phyloP scores from a whole-genome alignment of 1,284 basidiomycete genomes.

The Vanrija humicola region DNA sequence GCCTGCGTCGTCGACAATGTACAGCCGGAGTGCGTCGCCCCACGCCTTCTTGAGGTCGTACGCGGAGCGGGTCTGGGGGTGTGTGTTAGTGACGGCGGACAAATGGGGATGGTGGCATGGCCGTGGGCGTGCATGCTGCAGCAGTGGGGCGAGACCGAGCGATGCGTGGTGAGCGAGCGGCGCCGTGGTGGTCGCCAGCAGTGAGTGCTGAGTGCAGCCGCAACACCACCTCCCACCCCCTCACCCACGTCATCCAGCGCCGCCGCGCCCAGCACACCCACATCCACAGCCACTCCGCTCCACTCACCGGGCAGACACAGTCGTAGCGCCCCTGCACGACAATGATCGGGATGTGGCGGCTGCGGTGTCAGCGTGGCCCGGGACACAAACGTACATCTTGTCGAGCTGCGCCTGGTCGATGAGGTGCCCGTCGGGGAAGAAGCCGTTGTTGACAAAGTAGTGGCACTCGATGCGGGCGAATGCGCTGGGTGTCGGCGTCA shows the following conservation, averaged over 20 bases:
- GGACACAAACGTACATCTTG: slow-evolving; percentile 58
- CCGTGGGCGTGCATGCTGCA: too few species aligned
- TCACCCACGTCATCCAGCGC: too few species aligned
- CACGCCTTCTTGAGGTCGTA: slow-evolving; percentile 74
- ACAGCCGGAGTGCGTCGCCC: slow-evolving; percentile 64
- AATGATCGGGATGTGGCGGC: slow-evolving; percentile 72
- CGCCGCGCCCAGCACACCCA: too few species aligned
- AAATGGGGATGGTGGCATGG: too few species aligned
- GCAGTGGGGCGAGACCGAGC: too few species aligned
- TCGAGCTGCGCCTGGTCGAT: slow-evolving; percentile 77
- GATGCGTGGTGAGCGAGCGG: too few species aligned
- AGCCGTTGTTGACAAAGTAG: slow-evolving; percentile 82
- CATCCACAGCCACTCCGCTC: too few species aligned
- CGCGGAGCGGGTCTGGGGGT: slow-evolving; percentile 47
- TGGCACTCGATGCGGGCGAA: slow-evolving; percentile 89
- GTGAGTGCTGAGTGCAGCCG: too few species aligned
- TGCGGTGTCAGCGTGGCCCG: background rate
- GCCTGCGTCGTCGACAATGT: slow-evolving; percentile 84
- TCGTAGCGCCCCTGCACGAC: slow-evolving; percentile 71
- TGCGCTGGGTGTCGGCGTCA: slow-evolving; percentile 49
- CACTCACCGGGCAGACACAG: slow-evolving; percentile 51
- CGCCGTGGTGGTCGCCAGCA: too few species aligned
- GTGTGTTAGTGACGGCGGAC: background rate
- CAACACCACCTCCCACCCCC: too few species aligned
- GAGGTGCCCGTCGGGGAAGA: slow-evolving; percentile 83